Evolutionary conservation across 208 protist genomes (phyloP).

Genomic region (Acanthamoeba castellanii): DNA sequence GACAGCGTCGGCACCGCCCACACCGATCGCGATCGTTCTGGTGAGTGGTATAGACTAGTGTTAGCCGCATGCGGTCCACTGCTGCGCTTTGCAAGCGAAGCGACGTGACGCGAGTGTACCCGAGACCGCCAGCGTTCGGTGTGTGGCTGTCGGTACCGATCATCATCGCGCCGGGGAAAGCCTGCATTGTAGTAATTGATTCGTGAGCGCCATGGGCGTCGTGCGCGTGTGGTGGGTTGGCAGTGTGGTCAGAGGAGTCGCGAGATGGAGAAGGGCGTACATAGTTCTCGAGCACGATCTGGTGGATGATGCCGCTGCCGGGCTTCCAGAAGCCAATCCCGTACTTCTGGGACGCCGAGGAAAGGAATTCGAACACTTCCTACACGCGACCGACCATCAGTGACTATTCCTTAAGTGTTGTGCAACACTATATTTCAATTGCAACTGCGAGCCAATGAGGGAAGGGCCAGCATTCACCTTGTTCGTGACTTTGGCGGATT

Average conservation of each 20-base stretch:
- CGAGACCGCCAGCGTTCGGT: slow-evolving; percentile 87
- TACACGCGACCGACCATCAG: neutral
- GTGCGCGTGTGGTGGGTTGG: too few species aligned
- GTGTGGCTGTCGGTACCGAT: slow-evolving; percentile 90
- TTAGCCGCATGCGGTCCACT: too few species aligned
- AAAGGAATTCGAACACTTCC: slow-evolving; percentile 93
- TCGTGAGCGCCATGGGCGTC: too few species aligned
- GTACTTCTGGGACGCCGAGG: slow-evolving; percentile 82
- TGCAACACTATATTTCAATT: too few species aligned
- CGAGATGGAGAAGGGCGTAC: neutral
- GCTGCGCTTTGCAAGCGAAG: too few species aligned
- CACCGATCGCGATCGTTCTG: slow-evolving; percentile 78
- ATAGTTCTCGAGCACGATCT: slow-evolving; percentile 92
- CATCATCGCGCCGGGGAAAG: slow-evolving; percentile 89
- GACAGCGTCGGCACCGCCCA: slow-evolving; percentile 93
- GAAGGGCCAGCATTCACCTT: neutral
- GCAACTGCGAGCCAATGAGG: too few species aligned
- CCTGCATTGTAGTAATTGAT: too few species aligned
- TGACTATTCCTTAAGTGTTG: too few species aligned
- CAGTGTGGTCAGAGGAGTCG: neutral
- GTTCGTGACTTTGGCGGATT: slow-evolving; percentile 79
- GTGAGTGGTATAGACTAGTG: too few species aligned
- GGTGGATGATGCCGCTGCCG: slow-evolving; percentile 91
- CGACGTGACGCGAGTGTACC: slow-evolving; percentile 2
- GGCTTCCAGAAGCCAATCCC: slow-evolving; percentile 92